Evolutionary conservation across 2,329 filamentous ascomycete genomes (phyloP).

Genomic region (Phialophora tarda): DNA sequence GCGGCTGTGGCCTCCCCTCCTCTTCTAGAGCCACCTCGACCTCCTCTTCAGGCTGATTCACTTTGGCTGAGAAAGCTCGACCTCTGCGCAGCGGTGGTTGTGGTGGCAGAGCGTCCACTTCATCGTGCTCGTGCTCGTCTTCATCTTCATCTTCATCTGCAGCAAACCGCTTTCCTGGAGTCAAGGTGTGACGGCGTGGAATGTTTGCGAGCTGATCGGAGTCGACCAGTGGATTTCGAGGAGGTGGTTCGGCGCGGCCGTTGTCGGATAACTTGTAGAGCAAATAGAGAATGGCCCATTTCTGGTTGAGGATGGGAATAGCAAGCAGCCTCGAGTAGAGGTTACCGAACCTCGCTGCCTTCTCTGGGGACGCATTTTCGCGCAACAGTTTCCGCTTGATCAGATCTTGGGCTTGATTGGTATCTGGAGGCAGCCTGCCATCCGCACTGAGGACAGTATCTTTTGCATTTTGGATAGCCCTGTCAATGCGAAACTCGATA

Average conservation of each 20-base stretch:
- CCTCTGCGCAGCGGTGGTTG: not conserved
- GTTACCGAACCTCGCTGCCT: constrained; percentile 85
- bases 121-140: constrained; percentile 7
- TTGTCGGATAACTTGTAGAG: constrained; percentile 81
- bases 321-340: constrained; percentile 86
- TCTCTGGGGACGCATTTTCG: constrained; percentile 72
- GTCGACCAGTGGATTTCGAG: constrained; percentile 48
- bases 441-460: constrained; percentile 50
- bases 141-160: constrained; percentile 28
- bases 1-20: constrained; percentile 2
- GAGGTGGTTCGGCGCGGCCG: constrained; percentile 54
- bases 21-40: constrained; percentile 14
- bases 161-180: constrained; percentile 21
- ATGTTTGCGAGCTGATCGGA: constrained; percentile 46
- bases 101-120: constrained; percentile 1
- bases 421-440: constrained; percentile 48
- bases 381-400: constrained; percentile 88
- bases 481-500: constrained; percentile 71
- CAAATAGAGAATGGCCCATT: constrained; percentile 95
- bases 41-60: constrained; percentile 17
- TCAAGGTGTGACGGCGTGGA: constrained; percentile 26
- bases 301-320: constrained; percentile 90
- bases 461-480: constrained; percentile 60
- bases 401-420: constrained; percentile 89
- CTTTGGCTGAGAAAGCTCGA: constrained; percentile 15